These are phyloP conservation scores for Bryum argenteum DNA, from an alignment of 225 moss, liverwort and hornwort species.

Conservation along the genomic window DNA sequence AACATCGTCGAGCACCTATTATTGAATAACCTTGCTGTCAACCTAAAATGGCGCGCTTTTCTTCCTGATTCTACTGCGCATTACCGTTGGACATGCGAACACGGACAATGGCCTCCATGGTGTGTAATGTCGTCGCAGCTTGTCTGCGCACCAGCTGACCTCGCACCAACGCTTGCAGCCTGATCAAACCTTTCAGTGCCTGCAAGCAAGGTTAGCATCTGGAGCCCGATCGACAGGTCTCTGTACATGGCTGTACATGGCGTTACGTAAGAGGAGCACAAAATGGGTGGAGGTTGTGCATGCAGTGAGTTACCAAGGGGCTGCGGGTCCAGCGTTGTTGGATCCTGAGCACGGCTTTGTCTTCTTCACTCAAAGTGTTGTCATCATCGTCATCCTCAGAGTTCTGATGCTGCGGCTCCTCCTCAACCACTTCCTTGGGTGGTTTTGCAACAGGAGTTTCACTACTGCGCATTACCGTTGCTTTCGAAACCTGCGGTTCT, in stretches of 20 bases:
- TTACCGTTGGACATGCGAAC: conserved; percentile 54
- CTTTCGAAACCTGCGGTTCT: no score
- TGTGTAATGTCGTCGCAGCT: conserved; percentile 49
- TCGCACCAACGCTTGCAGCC: conserved; percentile 53
- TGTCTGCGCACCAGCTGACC: conserved; percentile 57
- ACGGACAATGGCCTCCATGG: conserved; percentile 56
- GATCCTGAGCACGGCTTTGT: conserved; percentile 36
- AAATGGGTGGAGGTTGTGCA: no score
- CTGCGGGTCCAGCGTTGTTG: conserved; percentile 36
- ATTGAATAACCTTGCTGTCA: no score
- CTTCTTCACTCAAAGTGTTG: conserved; percentile 38
- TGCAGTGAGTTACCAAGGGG: conserved; percentile 34
- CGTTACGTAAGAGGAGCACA: no score
- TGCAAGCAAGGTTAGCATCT: conserved; percentile 15
- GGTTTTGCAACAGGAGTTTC: conserved; percentile 12
- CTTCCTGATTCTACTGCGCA: no score
- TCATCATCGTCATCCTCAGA: conserved; percentile 24
- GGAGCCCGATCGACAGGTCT: not conserved
- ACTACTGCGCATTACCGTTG: no score
- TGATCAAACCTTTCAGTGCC: conserved; percentile 53
- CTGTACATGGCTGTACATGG: no score
- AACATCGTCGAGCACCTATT: no score
- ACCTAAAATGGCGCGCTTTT: no score
- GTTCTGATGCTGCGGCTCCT: conserved; percentile 10
- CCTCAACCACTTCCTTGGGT: conserved; percentile 21